Base-by-base conservation (phyloP, 352 stramenopile genomes). In the Pythium periplocum region DNA sequence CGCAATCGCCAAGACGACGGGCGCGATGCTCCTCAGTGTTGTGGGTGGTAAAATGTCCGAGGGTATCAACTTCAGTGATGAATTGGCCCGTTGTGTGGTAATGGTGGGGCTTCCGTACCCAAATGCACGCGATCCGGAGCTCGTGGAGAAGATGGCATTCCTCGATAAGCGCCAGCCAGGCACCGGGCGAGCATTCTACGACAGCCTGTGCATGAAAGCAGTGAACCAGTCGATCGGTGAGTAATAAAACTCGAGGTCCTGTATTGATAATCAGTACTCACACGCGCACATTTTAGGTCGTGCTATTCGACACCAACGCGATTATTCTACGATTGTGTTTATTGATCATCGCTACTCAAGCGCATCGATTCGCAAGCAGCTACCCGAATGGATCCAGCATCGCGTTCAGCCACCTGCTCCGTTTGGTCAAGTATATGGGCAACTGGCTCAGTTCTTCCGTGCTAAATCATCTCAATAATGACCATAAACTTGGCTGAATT, bases 51-150 rank as follows among this genome's bases (percentile, higher is more conserved):
- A 99, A 73, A 98, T 99, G 80, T 98, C 91, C 2, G 97, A 99
- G 83, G 97, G 97, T 32, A 99, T 99, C 73, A 99, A 99, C 64
- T 99, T 99, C 69, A 97, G 84, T 55, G 93, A 99, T 63, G 96
- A 99, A 6, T 83, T 99, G 52, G 97, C 96, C 31, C 72, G 87
- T 6, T 97, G 94, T 61, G 94, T 99, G 32, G 83, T 99, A 10
- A 98, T 99, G 72, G 96, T 99, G 33, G 97, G 97, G 0, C 76
- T 99, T 40, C 97, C 97, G 4, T 99, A 98, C 72, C 90, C 97
- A 43, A 98, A 99, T 63, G 88, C 95, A 46, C 82, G 83, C 26
- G 97, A 99, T 71, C 78, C 92, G 2, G 91, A 99, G 45, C 70
- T 99, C 9, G 79, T 96, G 40, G 96, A 99, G 75, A 99, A 98